These are phyloP conservation scores for Irpex sp. DNA, from an alignment of 1,284 basidiomycete genomes.

Conservation along the genomic window DNA sequence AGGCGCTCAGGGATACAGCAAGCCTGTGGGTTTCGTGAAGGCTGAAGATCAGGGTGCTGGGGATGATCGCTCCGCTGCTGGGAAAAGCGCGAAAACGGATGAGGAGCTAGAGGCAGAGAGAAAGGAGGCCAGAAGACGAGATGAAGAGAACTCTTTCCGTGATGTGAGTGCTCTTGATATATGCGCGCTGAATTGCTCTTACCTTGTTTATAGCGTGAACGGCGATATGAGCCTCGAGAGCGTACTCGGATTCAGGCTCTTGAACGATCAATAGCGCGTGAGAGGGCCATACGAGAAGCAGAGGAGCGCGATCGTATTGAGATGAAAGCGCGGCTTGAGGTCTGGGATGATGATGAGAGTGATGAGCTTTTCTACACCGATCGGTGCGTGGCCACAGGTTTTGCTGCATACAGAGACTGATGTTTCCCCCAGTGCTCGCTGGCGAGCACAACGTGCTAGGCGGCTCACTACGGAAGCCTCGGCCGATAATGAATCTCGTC, in stretches of 20 bases:
- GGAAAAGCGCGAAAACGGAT: constrained; percentile 65
- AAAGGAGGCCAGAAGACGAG: constrained; percentile 66
- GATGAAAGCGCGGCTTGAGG: constrained; percentile 68
- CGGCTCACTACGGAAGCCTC: constrained; percentile 71
- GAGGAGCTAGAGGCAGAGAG: constrained; percentile 81
- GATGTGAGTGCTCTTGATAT: constrained; percentile 59
- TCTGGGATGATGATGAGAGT: constrained; percentile 91
- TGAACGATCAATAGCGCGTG: constrained; percentile 71
- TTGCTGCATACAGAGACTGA: background rate
- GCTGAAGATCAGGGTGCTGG: constrained; percentile 46
- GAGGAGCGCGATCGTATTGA: constrained; percentile 72
- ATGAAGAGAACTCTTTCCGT: constrained; percentile 79
- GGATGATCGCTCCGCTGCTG: constrained; percentile 24
- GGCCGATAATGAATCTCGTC: constrained; percentile 78
- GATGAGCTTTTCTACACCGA: constrained; percentile 86
- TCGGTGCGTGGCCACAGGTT: constrained; percentile 42
- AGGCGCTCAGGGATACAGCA: constrained; percentile 71
- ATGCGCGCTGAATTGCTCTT: background rate
- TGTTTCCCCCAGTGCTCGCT: constrained; percentile 49
- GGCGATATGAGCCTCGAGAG: constrained; percentile 79
- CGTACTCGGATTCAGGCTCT: constrained; percentile 69
- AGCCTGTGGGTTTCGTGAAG: constrained; percentile 79
- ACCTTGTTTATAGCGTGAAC: constrained; percentile 56
- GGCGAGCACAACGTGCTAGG: constrained; percentile 69
- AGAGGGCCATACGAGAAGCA: constrained; percentile 67